A percentile compares a stretch with the other conserved stretches of the same genome.
Conservation (phyloP, 768 basidiomycete genomes). For the Lentinula detonsa region DNA sequence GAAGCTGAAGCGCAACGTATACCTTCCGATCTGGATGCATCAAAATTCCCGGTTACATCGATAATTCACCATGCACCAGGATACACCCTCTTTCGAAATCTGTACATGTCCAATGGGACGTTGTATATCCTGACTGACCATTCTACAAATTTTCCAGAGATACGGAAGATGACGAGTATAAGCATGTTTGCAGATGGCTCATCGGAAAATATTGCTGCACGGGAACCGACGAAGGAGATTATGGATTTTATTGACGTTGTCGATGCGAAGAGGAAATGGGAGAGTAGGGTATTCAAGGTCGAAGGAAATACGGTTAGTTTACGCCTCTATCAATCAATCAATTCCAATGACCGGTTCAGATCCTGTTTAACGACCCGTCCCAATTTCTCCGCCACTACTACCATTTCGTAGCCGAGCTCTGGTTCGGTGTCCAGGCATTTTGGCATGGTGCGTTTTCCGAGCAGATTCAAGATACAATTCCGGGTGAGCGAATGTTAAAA, state of each 20-base stretch:
- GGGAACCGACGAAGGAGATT: slow-evolving; percentile 60
- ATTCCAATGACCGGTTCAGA: slow-evolving; percentile 18
- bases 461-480: neutral
- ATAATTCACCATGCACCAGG: slow-evolving; percentile 67
- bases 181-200: slow-evolving; percentile 51
- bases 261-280: slow-evolving; percentile 62
- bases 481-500: no score
- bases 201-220: slow-evolving; percentile 56
- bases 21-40: no score
- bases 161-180: slow-evolving; percentile 61
- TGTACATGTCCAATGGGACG: slow-evolving; percentile 85
- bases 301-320: slow-evolving; percentile 65
- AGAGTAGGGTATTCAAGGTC: slow-evolving; percentile 56
- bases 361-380: slow-evolving; percentile 60
- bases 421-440: slow-evolving; percentile 71
- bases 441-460: slow-evolving; percentile 49
- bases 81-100: slow-evolving; percentile 79
- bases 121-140: slow-evolving; percentile 50
- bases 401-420: slow-evolving; percentile 79
- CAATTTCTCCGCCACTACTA: slow-evolving; percentile 87
- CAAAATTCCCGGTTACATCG: slow-evolving; percentile 42
- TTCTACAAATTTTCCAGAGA: slow-evolving; percentile 28
- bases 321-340: neutral
- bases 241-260: slow-evolving; percentile 56
- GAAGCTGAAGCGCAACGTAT: no score